Base-by-base conservation (phyloP, 768 basidiomycete species). In the Ephemerocybe angulata region DNA sequence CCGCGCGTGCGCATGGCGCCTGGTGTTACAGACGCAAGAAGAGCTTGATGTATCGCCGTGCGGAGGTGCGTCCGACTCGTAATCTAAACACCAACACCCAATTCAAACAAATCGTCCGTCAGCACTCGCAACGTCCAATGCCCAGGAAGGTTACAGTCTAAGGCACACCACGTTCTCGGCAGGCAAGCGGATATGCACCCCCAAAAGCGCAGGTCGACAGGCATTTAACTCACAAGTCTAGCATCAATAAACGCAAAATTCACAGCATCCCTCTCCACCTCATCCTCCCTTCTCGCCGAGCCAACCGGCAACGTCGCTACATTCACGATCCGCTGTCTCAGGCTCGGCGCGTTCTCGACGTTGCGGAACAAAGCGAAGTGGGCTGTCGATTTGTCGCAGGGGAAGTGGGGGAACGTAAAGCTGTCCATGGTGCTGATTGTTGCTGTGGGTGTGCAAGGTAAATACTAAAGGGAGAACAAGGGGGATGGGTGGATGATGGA, bases 201-300 rank as follows among this genome's bases (percentile, higher is more conserved):
- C 15, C n/a, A 53, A 24, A n/a, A 47, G 15, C 29, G 54, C 42
- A 55, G 28, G 50, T 30, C 50, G 6, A 52, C 7, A 55, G 33
- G n/a, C n/a, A n/a, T n/a, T n/a, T n/a, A 48, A 70, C 88, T 57
- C 58, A 96, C 93, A 64, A 93, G 80, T 31, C 76, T 76, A 21
- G 90, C 92, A 67, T 98, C 88, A 64, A 98, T 76, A 69, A 98
- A 98, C 0, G 90, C 88, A 71, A 90, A 97, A 63, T 94, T 91
- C 61, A 97, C 80, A n/a, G 81, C 80, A 28, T 82, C 83, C 50
- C 91, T 80, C 62, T 90, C 88, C 13, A 60, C 62, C 25, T 90
- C 83, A 19, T 91, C 91, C 7, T n/a, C n/a, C n/a, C n/a, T n/a
- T n/a, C 78, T 76, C 1, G 91, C 91, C 6, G 78, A 76, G 1